Base-by-base conservation (phyloP, 352 stramenopile species). In the Globisporangium ultimum region DNA sequence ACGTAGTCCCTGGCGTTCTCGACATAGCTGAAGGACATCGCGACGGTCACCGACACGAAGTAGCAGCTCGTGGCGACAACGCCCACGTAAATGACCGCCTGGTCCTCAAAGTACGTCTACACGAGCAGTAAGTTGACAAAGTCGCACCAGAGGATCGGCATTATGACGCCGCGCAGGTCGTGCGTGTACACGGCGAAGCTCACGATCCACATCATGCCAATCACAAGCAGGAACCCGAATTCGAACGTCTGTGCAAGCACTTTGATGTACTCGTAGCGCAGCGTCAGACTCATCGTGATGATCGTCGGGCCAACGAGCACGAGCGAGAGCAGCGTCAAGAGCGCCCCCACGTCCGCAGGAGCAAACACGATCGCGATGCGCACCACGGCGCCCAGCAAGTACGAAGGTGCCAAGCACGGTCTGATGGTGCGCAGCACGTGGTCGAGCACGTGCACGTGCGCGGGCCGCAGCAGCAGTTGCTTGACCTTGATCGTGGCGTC, bases 71-170 rank as follows among this genome's bases (percentile, higher is more conserved):
- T 53, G 32, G 49, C 21, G 4, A 15, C 9, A 5, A 55, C 51
- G 21, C 41, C 45, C 14, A 48, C 4, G 15, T 20, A n/a, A 24
- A 67, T 51, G 24, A 49, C 49, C 11, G 28, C 12, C 8, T 51
- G n/a, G 42, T 63, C 52, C n/a, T 60, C 34, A 11, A 67, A 64
- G 24, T 62, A 63, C 15, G 49, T 28, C 42, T 64, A 55, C 17
- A 67, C 63, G 48, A 67, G 56, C 21, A 56, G 24, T 17, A 60
- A 49, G 38, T 64, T 48, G n/a, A 64, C 38, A 15, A 64, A 67
- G 56, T 64, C 61, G 13, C 54, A 9, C n/a, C 48, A 50, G n/a
- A 21, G 38, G 17, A 41, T 43, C 24, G 36, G 41, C 9, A 54
- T 18, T 21, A 64, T 24, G 18, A 52, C n/a, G 17, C 43, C 49